Conservation (phyloP, 176 grass and related monocot genomes). For the Carex scoparia region DNA sequence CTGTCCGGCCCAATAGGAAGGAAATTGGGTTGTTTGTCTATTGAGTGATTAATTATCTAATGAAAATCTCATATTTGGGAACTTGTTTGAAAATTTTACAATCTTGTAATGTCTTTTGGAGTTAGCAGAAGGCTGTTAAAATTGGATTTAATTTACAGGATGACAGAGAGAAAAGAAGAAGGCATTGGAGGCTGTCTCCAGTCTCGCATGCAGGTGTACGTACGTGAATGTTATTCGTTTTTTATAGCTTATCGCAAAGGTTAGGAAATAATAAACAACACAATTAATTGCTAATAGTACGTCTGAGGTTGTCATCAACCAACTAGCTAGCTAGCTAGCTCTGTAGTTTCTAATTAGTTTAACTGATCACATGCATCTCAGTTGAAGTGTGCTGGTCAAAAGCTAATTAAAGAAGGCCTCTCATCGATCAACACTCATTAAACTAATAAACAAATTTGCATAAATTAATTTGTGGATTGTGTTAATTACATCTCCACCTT, state of each 20-base stretch:
- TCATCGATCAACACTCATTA: background rate
- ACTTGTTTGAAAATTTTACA: background rate
- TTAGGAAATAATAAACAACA: background rate
- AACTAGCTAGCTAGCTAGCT: background rate
- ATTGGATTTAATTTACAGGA: conserved; percentile 73
- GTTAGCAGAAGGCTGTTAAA: conserved; percentile 66
- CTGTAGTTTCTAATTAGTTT: no score
- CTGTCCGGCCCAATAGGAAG: background rate
- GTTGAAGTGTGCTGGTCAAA: background rate
- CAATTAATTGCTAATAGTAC: background rate
- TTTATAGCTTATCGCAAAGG: background rate
- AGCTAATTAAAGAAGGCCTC: background rate
- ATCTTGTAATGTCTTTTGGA: background rate
- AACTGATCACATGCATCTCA: background rate
- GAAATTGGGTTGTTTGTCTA: background rate
- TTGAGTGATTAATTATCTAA: background rate
- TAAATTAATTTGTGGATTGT: background rate
- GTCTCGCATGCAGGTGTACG: conserved; percentile 31
- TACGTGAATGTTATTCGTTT: background rate
- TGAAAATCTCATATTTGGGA: background rate
- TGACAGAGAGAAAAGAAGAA: conserved; percentile 58
- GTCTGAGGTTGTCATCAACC: background rate
- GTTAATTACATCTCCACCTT: background rate
- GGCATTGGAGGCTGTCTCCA: conserved; percentile 60
- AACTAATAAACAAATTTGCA: background rate